Evolutionary conservation across 179 eudicot genomes (phyloP), one percentile per base, ranked within the genome.

Genomic region (Spinacia oleracea): DNA sequence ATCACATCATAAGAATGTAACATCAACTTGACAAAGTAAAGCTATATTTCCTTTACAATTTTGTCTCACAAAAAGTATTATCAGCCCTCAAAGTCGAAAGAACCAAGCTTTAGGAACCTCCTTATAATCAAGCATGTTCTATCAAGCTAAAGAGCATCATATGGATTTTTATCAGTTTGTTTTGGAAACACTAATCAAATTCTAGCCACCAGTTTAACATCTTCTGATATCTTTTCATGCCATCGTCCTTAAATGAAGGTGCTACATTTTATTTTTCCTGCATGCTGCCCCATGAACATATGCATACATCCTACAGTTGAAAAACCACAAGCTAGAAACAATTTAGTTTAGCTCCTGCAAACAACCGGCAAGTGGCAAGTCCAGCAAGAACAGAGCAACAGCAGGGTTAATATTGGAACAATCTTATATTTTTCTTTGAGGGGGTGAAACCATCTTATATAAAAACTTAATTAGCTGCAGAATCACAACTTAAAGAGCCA

Each of bases 311-410:
- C n/a, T n/a, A n/a, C 23, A 48, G 73, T 51, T 34, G 10, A 20
- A 23, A 16, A 51, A 10, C 35, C 20, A 40, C 12, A 69, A 25
- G 9, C 23, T 34, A 63, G 20, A 48, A 29, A 16, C 4, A n/a
- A 48, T 21, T 29, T 5, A 35, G 55, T 31, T 48, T 65, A 77
- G 74, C 74, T 70, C 50, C 63, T 10, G 50, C 14, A 60, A 68
- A 20, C 40, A 42, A 53, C 20, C 11, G 27, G 38, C 48, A 55
- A 20, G 12, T 23, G 27, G 38, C 48, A 55, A 20, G 12, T n/a
- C 56, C 53, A 58, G 51, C 45, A 9, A 75, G 29, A 16, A 62
- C 18, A 48, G 63, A 42, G 77, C 77, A 56, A 74, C n/a, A n/a
- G n/a, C n/a, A n/a, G 53, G 31, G 11, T 9, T 29, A 23, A 2